A percentile compares a stretch with the other conserved stretches of the same genome.
Evolutionary conservation across 805 yeast genomes (phyloP).

Genomic region (Lipomyces kockii): DNA sequence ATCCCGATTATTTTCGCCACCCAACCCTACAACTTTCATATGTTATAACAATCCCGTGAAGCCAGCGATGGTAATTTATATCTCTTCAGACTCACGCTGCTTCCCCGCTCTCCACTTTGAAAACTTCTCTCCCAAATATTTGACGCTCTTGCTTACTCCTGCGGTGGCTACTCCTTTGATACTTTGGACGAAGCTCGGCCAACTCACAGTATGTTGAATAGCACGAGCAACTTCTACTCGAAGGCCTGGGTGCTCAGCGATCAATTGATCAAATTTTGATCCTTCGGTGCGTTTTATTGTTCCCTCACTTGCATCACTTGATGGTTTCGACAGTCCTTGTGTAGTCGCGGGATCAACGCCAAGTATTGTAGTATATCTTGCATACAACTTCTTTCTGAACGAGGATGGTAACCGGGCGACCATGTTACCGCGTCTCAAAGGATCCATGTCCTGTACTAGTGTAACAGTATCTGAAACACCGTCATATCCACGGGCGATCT

Average conservation of each 20-base stretch:
- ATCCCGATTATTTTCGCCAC: not conserved
- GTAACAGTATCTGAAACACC: slow-evolving; percentile 34
- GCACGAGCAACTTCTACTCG: slow-evolving; percentile 47
- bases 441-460: slow-evolving; percentile 45
- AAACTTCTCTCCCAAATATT: slow-evolving; percentile 77
- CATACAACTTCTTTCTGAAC: slow-evolving; percentile 52
- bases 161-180: slow-evolving; percentile 87
- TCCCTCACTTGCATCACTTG: not conserved
- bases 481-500: slow-evolving; percentile 19
- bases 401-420: slow-evolving; percentile 54
- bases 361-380: slow-evolving; percentile 25
- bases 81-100: not conserved
- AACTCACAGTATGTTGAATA: slow-evolving; percentile 61
- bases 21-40: not conserved
- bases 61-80: not conserved
- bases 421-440: slow-evolving; percentile 51
- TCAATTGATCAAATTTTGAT: slow-evolving; percentile 49
- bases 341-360: slow-evolving; percentile 16
- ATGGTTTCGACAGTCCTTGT: not conserved
- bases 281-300: slow-evolving; percentile 9
- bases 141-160: slow-evolving; percentile 70
- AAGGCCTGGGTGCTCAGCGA: slow-evolving; percentile 53
- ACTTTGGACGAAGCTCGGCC: slow-evolving; percentile 77
- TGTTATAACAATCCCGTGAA: not conserved
- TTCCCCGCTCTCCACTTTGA: slow-evolving; percentile 43